Evolutionary conservation across 164 flowering plant species (phyloP), one percentile per base, ranked within the genome.

Genomic region (Litsea cubeba): DNA sequence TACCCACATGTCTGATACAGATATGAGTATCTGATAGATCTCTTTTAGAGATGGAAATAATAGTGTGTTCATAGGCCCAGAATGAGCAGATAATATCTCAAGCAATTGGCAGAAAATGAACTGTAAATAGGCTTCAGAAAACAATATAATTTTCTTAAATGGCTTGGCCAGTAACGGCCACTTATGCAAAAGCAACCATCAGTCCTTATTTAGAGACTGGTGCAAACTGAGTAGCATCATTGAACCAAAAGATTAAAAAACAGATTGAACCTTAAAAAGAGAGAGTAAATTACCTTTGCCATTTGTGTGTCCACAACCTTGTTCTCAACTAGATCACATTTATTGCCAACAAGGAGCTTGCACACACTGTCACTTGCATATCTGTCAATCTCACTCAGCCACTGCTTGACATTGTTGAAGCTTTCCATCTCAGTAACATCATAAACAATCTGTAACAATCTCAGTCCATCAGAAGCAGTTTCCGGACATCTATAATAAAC

Each of bases 381-480:
- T 85, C 91, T 82, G 64, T 88, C 89, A 72, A 88, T 86, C 77
- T 88, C 91, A 78, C 72, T 85, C 79, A 88, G 77, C 91, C 89
- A 88, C 73, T 88, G 89, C 79, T 85, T 88, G 60, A 88, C 89
- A 81, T 85, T 88, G 81, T 85, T 86, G 85, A 88, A 88, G 80
- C 89, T 88, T 82, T 86, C 91, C 85, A 79, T 81, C 62, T 88
- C 91, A 54, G 91, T 86, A 28, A 88, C 89, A 83, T 88, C 91
- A 54, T 88, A 88, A 66, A 88, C 91, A 79, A 88, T 83, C 91
- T 88, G 81, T 78, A 66, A 14, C 62, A 65, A 62, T 67, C 26
- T 17, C 49, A 67, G 57, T 49, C 62, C 75, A 73, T 73, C 24
- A 49, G 50, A 2, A 46, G 71, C 12, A 46, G 20, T 22, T 40